Conservation (phyloP, 257 asterid species). For the Solanum lignicaule region DNA sequence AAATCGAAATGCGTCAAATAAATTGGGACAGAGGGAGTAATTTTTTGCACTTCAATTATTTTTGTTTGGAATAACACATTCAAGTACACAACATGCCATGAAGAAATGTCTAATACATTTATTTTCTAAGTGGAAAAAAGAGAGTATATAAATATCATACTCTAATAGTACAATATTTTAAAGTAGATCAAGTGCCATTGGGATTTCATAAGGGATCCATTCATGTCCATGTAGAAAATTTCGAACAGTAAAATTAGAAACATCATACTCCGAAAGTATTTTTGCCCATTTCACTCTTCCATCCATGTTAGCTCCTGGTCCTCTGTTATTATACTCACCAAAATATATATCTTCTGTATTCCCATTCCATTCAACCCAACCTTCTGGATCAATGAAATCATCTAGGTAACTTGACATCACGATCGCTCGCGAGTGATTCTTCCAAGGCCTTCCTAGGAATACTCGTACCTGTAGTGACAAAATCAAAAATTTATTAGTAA, state of each 20-base stretch:
- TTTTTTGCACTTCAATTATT: neutral
- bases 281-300: neutral
- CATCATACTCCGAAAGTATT: neutral
- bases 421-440: neutral
- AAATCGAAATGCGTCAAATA: accelerated
- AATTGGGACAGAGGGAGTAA: too few relatives aligned
- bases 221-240: neutral
- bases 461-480: neutral
- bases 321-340: constrained; percentile 1
- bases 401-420: neutral
- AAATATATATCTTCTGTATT: neutral
- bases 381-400: neutral
- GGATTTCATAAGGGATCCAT: neutral
- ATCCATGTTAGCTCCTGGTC: neutral
- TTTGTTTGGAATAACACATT: neutral
- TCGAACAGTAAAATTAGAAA: neutral
- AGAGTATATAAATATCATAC: neutral
- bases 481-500: neutral
- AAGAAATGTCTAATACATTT: neutral
- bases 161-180: neutral
- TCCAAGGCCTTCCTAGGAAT: constrained; percentile 2
- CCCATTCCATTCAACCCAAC: neutral
- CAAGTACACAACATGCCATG: neutral
- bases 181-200: neutral
- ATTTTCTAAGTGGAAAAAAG: neutral